Percentiles rank a stretch among this genome's conserved stretches.
Conservation (phyloP, 2,329 filamentous ascomycete genomes). For the Talaromyces atroroseus region DNA sequence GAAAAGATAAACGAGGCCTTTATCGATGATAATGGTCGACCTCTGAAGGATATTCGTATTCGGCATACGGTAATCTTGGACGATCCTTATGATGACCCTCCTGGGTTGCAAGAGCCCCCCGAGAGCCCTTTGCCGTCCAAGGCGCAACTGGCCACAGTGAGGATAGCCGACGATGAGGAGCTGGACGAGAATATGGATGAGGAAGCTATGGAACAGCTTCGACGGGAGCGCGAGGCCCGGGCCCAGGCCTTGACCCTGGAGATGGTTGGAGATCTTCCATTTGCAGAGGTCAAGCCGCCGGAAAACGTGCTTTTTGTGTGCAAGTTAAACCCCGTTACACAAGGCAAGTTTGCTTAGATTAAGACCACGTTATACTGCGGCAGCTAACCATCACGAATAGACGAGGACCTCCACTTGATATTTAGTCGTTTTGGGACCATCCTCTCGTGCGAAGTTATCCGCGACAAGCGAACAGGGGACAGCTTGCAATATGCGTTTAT, state of each 20-base stretch:
- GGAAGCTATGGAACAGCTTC: conserved; percentile 69
- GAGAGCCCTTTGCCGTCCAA: conserved; percentile 75
- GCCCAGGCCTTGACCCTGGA: conserved; percentile 92
- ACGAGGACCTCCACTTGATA: conserved; percentile 90
- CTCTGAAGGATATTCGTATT: conserved; percentile 89
- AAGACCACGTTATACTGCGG: not conserved
- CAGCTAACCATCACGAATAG: conserved; percentile 35
- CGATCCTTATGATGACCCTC: conserved; percentile 82
- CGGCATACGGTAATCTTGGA: conserved; percentile 89
- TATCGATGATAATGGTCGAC: conserved; percentile 76
- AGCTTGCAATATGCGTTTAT: conserved; percentile 97
- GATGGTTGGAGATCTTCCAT: conserved; percentile 95
- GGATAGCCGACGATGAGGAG: conserved; percentile 84
- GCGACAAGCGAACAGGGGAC: conserved; percentile 88
- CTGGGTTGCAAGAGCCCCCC: conserved; percentile 68
- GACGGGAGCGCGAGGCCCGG: conserved; percentile 82
- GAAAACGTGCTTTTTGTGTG: conserved; percentile 98
- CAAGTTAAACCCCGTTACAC: conserved; percentile 95
- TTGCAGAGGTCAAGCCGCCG: conserved; percentile 93
- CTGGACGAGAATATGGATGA: conserved; percentile 74
- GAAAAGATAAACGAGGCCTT: conserved; percentile 92
- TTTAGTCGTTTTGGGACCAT: conserved; percentile 97
- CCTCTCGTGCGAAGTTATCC: conserved; percentile 89
- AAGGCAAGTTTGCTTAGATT: conserved; percentile 40
- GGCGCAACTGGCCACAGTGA: conserved; percentile 81